Evolutionary conservation across 768 basidiomycete species (phyloP).

Genomic region (Lentinula aciculospora): DNA sequence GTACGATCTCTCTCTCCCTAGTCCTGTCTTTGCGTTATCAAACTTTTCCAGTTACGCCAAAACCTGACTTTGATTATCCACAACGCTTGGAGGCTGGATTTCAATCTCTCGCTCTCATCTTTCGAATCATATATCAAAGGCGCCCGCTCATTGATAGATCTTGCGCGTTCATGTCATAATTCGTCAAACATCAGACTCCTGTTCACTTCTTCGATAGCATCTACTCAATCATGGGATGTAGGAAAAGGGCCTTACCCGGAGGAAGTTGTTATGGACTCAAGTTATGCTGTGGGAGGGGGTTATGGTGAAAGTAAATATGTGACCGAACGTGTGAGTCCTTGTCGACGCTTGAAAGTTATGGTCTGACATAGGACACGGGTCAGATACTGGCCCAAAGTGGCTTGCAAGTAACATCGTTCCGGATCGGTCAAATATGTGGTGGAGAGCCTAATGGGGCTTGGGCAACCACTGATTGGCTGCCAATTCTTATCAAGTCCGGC

Average conservation of each 20-base stretch:
- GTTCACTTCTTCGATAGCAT: constrained; percentile 24
- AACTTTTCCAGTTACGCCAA: not conserved
- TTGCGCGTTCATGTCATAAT: constrained; percentile 10
- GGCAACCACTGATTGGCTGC: constrained; percentile 42
- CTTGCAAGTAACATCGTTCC: constrained; percentile 16
- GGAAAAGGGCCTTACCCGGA: constrained; percentile 17
- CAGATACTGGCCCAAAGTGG: constrained; percentile 22
- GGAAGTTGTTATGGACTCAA: constrained; percentile 10
- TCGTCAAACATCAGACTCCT: constrained; percentile 15
- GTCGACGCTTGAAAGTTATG: not conserved
- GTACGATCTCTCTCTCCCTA: not conserved
- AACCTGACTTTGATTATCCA: constrained; percentile 21
- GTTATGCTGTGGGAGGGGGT: constrained; percentile 11
- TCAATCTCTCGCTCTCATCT: constrained; percentile 27
- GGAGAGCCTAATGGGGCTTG: constrained; percentile 34
- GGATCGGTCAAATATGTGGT: constrained; percentile 32
- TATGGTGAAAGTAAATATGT: constrained; percentile 17
- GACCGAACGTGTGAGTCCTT: constrained; percentile 12
- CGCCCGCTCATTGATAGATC: constrained; percentile 21
- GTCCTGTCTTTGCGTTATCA: not conserved
- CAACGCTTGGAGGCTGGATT: constrained; percentile 33
- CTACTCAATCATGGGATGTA: constrained; percentile 23
- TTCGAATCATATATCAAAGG: constrained; percentile 28
- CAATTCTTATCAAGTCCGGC: constrained; percentile 33
- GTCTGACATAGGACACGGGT: not conserved